phyloP scores from a whole-genome alignment of 23 red algal genomes.

The Pyropia haitanensis region DNA sequence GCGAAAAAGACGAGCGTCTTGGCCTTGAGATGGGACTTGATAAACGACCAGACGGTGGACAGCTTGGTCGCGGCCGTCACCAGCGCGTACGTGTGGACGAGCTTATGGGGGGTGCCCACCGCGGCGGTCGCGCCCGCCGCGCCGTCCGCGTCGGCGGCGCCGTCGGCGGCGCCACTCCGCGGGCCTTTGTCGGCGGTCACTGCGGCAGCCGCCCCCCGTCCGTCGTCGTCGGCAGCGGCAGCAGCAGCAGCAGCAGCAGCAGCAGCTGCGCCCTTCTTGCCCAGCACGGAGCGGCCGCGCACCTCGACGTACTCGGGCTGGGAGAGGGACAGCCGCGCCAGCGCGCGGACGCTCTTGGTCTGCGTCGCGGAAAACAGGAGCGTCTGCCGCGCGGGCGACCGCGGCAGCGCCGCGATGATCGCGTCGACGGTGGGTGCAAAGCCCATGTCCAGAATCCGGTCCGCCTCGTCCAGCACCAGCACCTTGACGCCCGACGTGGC shows the following conservation, averaged over 20 bases:
- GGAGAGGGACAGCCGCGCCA: constrained; percentile 72
- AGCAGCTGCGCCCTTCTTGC: background rate
- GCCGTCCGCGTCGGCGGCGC: constrained; percentile 1
- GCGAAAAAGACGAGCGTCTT: constrained; percentile 92
- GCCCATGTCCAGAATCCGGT: constrained; percentile 93
- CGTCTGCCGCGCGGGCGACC: constrained; percentile 46
- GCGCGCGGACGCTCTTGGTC: constrained; percentile 72
- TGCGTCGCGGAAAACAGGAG: constrained; percentile 94
- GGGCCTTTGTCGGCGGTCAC: too few relatives aligned
- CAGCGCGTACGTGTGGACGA: constrained; percentile 76
- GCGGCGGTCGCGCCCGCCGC: constrained; percentile 16
- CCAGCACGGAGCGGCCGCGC: background rate
- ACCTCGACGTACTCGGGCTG: constrained; percentile 82
- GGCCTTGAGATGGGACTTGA: constrained; percentile 79
- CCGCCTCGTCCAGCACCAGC: constrained; percentile 95
- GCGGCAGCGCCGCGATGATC: constrained; percentile 78
- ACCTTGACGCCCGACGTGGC: constrained; percentile 52
- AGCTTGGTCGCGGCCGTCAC: constrained; percentile 61
- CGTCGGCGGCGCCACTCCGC: constrained; percentile 5
- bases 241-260: background rate
- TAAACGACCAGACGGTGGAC: constrained; percentile 84
- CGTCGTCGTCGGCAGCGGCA: too few relatives aligned
- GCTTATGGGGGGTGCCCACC: constrained; percentile 40
- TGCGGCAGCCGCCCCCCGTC: too few relatives aligned
- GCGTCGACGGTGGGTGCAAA: constrained; percentile 89